phyloP scores from a whole-genome alignment of 208 protist genomes.

The Blechomonas ayalai region DNA sequence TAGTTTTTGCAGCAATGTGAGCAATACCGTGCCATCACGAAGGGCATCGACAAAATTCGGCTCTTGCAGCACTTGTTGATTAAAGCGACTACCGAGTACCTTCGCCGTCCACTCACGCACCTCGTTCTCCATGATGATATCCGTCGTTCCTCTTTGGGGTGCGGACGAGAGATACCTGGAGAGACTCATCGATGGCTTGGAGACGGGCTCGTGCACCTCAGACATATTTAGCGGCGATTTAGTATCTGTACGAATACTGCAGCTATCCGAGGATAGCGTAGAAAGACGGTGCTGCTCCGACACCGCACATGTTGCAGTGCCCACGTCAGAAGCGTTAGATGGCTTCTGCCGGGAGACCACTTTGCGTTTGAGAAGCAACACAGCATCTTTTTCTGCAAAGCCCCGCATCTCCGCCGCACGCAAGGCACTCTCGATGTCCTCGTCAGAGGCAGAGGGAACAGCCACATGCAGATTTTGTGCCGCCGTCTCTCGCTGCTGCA shows the following conservation, averaged over 20 bases:
- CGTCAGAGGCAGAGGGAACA: slow-evolving; percentile 23
- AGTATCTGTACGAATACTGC: too few species aligned
- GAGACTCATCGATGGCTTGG: too few species aligned
- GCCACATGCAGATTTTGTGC: slow-evolving; percentile 13
- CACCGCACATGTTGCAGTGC: too few species aligned
- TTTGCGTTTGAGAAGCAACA: too few species aligned
- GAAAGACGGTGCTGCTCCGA: too few species aligned
- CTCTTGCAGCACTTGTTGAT: slow-evolving; percentile 16
- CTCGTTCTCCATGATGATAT: slow-evolving; percentile 52
- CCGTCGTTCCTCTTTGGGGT: slow-evolving; percentile 23
- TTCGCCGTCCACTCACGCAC: slow-evolving; percentile 52
- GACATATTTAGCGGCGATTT: too few species aligned
- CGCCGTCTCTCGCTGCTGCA: slow-evolving; percentile 27
- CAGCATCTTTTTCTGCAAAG: slow-evolving; percentile 6
- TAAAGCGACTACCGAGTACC: slow-evolving; percentile 42
- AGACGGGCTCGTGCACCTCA: too few species aligned
- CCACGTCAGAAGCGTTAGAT: too few species aligned
- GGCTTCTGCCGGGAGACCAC: too few species aligned
- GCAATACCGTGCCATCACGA: slow-evolving; percentile 52
- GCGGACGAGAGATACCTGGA: too few species aligned
- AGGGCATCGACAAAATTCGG: slow-evolving; percentile 61
- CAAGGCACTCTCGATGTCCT: slow-evolving; percentile 27
- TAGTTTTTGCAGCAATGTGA: slow-evolving; percentile 65
- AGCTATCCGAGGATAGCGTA: too few species aligned
- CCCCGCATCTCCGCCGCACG: slow-evolving; percentile 33